These are phyloP conservation scores for Cyclotella distinguenda DNA, from an alignment of 108 stramenopile species.

Conservation along the genomic window DNA sequence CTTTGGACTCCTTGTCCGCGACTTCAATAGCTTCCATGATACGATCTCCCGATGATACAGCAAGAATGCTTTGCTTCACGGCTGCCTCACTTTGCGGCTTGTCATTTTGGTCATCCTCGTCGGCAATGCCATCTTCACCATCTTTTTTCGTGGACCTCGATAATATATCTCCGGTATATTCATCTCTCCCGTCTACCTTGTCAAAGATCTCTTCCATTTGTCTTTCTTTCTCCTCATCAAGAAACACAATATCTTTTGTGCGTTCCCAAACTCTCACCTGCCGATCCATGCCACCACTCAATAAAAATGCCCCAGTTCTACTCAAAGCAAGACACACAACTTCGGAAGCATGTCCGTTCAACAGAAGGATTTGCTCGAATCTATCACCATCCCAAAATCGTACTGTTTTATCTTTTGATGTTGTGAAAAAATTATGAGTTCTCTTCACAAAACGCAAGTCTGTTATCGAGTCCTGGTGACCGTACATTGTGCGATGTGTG, in stretches of 20 bases:
- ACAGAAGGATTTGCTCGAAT: slow-evolving; percentile 91
- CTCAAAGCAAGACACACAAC: slow-evolving; percentile 87
- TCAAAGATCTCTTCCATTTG: slow-evolving; percentile 91
- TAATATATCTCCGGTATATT: slow-evolving; percentile 55
- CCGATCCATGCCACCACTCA: slow-evolving; percentile 92
- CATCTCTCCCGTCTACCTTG: slow-evolving; percentile 60
- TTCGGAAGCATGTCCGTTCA: slow-evolving; percentile 88
- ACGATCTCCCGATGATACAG: slow-evolving; percentile 89
- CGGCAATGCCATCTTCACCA: slow-evolving; percentile 47
- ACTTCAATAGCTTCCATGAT: slow-evolving; percentile 93
- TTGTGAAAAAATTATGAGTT: slow-evolving; percentile 96
- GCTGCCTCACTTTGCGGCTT: slow-evolving; percentile 87
- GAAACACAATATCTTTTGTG: slow-evolving; percentile 94
- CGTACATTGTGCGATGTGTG: slow-evolving; percentile 94
- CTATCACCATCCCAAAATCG: slow-evolving; percentile 98
- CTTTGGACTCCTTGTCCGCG: slow-evolving; percentile 84
- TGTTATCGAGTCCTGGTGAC: slow-evolving; percentile 97
- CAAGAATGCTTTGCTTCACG: slow-evolving; percentile 77
- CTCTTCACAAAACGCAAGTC: slow-evolving; percentile 80
- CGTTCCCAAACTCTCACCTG: slow-evolving; percentile 96
- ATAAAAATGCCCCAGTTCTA: slow-evolving; percentile 83
- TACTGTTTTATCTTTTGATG: slow-evolving; percentile 92
- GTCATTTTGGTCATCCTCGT: slow-evolving; percentile 50
- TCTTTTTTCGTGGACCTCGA: slow-evolving; percentile 41
- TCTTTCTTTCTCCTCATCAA: slow-evolving; percentile 94